Conservation (phyloP, 176 grass and related monocot species). For the Bonia amplexicaulis region DNA sequence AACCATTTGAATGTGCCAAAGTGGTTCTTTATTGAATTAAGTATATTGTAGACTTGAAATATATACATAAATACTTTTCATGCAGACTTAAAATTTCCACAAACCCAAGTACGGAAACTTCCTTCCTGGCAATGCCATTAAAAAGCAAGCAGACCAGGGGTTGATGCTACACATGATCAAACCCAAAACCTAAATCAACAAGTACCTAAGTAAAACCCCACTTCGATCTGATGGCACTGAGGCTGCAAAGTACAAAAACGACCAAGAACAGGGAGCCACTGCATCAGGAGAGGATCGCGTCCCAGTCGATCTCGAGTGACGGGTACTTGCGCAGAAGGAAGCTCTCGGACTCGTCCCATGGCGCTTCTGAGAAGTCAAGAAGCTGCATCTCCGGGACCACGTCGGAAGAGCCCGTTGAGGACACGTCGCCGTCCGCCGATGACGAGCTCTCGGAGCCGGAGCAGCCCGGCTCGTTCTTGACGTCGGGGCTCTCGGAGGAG, state of each 20-base stretch:
- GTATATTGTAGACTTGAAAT: not conserved
- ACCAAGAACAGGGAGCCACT: conserved; percentile 16
- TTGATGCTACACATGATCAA: conserved; percentile 28
- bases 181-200: conserved; percentile 18
- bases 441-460: conserved; percentile 40
- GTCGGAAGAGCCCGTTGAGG: conserved; percentile 40
- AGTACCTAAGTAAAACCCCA: conserved; percentile 1
- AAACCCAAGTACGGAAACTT: conserved; percentile 7
- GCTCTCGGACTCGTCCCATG: conserved; percentile 82
- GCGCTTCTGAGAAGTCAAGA: conserved; percentile 67
- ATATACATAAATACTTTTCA: conserved; percentile 8
- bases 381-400: conserved; percentile 51
- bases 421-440: conserved; percentile 41
- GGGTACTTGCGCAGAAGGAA: conserved; percentile 77
- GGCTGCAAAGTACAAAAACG: conserved; percentile 5
- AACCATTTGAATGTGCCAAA: not conserved
- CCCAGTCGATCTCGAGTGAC: conserved; percentile 96
- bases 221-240: not conserved
- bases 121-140: conserved; percentile 45
- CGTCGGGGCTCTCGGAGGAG: conserved; percentile 19
- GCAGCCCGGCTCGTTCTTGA: conserved; percentile 45
- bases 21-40: conserved; percentile 29
- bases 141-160: conserved; percentile 48
- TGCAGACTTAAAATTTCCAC: conserved; percentile 3
- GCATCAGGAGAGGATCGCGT: conserved; percentile 62